These are phyloP conservation scores for Candida rishiriensis DNA, from an alignment of 805 yeast species.

Conservation along the genomic window DNA sequence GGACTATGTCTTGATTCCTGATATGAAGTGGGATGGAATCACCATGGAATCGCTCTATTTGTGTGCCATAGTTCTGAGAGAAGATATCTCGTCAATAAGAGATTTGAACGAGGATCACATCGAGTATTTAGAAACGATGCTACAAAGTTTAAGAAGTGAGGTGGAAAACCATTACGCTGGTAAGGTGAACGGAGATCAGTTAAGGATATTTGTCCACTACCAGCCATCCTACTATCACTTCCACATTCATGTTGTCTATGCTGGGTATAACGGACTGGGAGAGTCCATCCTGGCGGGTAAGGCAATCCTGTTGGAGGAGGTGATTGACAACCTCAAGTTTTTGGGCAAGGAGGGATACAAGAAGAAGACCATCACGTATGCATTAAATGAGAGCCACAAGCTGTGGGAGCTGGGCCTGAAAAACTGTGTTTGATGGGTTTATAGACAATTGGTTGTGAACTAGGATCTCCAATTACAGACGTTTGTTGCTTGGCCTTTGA, in stretches of 20 bases:
- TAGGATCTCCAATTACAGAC: too few species aligned
- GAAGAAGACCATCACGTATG: constrained; percentile 55
- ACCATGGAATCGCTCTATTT: constrained; percentile 68
- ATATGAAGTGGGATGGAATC: constrained; percentile 92
- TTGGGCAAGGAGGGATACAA: constrained; percentile 54
- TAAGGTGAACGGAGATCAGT: constrained; percentile 44
- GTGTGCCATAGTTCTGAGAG: constrained; percentile 67
- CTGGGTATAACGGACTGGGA: constrained; percentile 63
- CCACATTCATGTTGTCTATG: constrained; percentile 85
- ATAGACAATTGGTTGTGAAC: too few species aligned
- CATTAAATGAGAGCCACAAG: constrained; percentile 72
- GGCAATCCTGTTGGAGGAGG: constrained; percentile 76
- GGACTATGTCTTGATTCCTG: constrained; percentile 77
- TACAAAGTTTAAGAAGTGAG: constrained; percentile 39
- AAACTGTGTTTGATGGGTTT: constrained; percentile 1
- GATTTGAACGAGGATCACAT: constrained; percentile 62
- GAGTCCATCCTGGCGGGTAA: constrained; percentile 70
- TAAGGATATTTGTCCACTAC: constrained; percentile 82
- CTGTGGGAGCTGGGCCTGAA: constrained; percentile 49
- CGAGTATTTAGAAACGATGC: constrained; percentile 49
- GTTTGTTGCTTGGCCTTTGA: too few species aligned
- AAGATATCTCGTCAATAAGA: constrained; percentile 67
- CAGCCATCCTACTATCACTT: constrained; percentile 96
- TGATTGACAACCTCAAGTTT: constrained; percentile 63
- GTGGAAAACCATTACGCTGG: constrained; percentile 41